Evolutionary conservation across 768 basidiomycete species (phyloP), one percentile per base, ranked within the genome.

Genomic region (Tricholoma sp.): DNA sequence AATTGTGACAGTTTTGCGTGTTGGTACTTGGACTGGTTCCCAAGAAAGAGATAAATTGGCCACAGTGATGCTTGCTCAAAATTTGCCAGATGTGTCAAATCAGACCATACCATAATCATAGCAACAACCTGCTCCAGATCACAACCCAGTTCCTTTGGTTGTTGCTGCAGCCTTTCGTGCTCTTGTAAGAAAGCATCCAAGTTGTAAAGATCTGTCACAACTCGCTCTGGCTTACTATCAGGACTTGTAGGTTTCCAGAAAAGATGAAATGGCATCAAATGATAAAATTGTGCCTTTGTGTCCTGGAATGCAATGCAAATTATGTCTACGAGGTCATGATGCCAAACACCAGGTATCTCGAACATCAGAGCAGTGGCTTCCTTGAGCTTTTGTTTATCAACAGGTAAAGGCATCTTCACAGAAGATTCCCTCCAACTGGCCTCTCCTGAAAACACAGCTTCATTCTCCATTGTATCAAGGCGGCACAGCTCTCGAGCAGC

Each of bases 231-330:
- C 24, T 24, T 24, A 12, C 31, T 27, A 21, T 50, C 10, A 18
- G 49, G 49, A 31, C n/a, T n/a, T n/a, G 49, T 18, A 27, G 24
- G 49, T 31, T 50, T 50, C 49, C 46, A 21, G 29, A 43, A 52
- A 16, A 43, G 21, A 27, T 11, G 8, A 32, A 55, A 55, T 46
- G 41, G 54, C 19, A 29, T 45, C 8, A 27, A 45, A 32, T 47
- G 29, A 31, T 58, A 66, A 4, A 8, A 34, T 27, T 57, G 54
- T 0, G 63, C 59, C 32, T 34, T 37, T 14, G 18, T 27, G 5
- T 66, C 61, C 22, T 58, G 29, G 19, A 65, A 57, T 21, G 61
- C 62, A 1, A 61, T 41, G 3, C 10, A 47, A 29, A 67, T 59
- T 4, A 62, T 50, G 16, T 63, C 47, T 1, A 60, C 24, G 5